phyloP scores from a whole-genome alignment of 805 yeast genomes.

The Tetrapisispora fleetii region DNA sequence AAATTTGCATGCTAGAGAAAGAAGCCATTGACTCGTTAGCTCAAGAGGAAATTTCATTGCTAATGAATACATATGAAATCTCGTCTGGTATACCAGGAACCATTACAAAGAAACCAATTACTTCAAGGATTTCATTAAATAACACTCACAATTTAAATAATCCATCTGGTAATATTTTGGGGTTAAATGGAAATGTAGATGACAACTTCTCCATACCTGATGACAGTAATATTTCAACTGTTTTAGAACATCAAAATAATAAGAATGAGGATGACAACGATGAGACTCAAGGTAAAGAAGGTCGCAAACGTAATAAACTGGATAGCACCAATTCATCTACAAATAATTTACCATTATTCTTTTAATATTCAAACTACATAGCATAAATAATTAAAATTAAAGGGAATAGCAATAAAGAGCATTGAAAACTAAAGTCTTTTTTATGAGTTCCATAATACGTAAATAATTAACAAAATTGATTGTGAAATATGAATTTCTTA shows the following conservation, averaged over 20 bases:
- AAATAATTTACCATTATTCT: slow-evolving; percentile 13
- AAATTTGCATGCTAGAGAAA: slow-evolving; percentile 30
- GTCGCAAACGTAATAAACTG: neutral
- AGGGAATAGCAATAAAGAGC: no score
- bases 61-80: slow-evolving; percentile 18
- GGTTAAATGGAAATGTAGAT: neutral
- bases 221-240: neutral
- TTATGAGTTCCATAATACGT: no score
- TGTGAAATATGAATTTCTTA: slow-evolving; percentile 1
- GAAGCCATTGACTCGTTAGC: slow-evolving; percentile 21
- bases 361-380: slow-evolving; percentile 3
- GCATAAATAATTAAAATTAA: neutral
- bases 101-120: no score
- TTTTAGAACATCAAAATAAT: neutral
- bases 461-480: neutral
- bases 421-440: no score
- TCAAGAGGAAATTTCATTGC: slow-evolving; percentile 15
- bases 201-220: neutral
- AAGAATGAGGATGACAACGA: neutral
- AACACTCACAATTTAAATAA: neutral
- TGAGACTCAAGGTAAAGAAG: neutral
- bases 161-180: neutral
- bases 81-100: neutral
- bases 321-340: slow-evolving; percentile 2
- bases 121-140: neutral